Evolutionary conservation across 2,329 filamentous ascomycete genomes (phyloP).

Genomic region (Kalmusia sp.): DNA sequence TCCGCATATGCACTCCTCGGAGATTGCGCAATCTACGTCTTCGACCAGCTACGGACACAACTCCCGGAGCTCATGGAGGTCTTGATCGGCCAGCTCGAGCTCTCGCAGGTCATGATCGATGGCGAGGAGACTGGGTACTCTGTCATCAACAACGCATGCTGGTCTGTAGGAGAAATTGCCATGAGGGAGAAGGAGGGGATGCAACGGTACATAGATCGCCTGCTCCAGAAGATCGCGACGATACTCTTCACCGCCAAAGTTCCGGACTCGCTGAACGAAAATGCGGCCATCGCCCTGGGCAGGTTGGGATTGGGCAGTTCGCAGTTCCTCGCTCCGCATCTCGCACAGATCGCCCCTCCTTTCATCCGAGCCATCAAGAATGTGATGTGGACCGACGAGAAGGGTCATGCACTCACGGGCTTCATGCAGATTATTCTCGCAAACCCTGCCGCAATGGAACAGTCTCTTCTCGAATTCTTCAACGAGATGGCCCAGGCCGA

Average conservation of each 20-base stretch:
- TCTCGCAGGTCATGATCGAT: constrained; percentile 72
- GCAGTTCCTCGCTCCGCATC: constrained; percentile 77
- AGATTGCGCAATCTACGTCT: constrained; percentile 93
- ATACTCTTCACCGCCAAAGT: constrained; percentile 88
- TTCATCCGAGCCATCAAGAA: constrained; percentile 85
- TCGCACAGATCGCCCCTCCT: constrained; percentile 79
- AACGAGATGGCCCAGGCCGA: constrained; percentile 77
- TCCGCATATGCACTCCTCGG: constrained; percentile 94
- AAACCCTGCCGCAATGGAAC: constrained; percentile 93
- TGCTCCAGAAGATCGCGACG: constrained; percentile 78
- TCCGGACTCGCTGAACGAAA: constrained; percentile 87
- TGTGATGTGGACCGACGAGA: constrained; percentile 89
- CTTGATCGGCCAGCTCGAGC: constrained; percentile 85
- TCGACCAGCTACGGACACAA: constrained; percentile 77
- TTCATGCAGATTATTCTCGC: constrained; percentile 84
- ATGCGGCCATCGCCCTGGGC: constrained; percentile 91
- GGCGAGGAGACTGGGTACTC: constrained; percentile 86
- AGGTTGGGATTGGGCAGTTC: constrained; percentile 82
- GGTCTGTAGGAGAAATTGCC: constrained; percentile 92
- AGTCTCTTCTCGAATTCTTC: constrained; percentile 82
- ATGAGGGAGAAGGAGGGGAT: constrained; percentile 77
- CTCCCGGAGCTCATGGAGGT: constrained; percentile 78
- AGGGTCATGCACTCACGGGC: constrained; percentile 89
- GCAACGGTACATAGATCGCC: constrained; percentile 75
- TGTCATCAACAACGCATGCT: constrained; percentile 97